Evolutionary conservation across 1,139 yeast species (phyloP), one percentile per base, ranked within the genome.

Genomic region (Blastobotrys persicus): DNA sequence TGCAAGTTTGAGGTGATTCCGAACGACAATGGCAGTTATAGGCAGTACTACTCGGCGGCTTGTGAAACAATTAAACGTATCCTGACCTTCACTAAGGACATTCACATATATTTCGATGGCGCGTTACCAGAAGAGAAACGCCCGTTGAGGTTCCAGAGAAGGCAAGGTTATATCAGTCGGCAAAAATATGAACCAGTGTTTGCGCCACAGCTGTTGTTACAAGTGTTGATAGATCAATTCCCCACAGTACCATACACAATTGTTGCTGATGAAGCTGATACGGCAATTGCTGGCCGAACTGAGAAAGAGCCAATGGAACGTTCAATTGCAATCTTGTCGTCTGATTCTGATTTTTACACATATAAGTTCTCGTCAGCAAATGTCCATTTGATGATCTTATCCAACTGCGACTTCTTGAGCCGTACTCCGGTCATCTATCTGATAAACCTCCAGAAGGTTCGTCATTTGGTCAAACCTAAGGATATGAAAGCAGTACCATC

Each of bases 341-440:
- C 34, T 26, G 57, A 54, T 42, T 54, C 57, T n/a, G 57, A 54
- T 34, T 54, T 53, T 33, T 54, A 44, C 38, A 49, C 56, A 2
- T 50, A 48, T 43, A 19, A 23, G 19, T 50, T 50, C 35, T 19
- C 34, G 11, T 31, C 43, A 3, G 14, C 11, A 2, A 19, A 37
- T 2, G 37, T 39, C 9, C 14, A 19, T 32, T 6, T 49, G 34
- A 33, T 49, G 33, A 19, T 16, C 19, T 41, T 46, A 7, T 34
- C 32, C 12, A 20, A n/a, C 13, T 39, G 47, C 17, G 42, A 45
- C 33, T 44, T 48, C 14, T 7, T 17, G 26, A 40, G 43, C 18
- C 20, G 11, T 4, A 40, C 43, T n/a, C 43, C 20, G 14, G 20
- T 40, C 6, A 9, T 40, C n/a, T 40, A 40, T 26, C 18, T 26